phyloP scores from a whole-genome alignment of 495 filamentous ascomycete genomes.

The Copromyces sp. region DNA sequence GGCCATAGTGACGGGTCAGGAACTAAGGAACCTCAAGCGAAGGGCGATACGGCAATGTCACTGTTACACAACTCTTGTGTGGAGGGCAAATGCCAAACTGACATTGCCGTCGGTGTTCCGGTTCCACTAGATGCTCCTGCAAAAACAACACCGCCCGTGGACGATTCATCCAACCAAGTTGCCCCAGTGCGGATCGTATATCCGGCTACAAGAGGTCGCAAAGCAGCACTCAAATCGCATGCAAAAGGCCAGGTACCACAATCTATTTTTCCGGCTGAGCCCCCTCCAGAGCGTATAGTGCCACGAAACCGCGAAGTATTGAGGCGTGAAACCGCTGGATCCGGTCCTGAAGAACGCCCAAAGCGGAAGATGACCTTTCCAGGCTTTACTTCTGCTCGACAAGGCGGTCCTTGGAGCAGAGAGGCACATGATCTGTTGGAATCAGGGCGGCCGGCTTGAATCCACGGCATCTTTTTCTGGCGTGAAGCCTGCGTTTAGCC shows the following conservation, averaged over 20 bases:
- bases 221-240: conserved; percentile 38
- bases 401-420: conserved; percentile 42
- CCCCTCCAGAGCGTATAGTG: not conserved
- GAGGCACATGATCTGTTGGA: conserved; percentile 43
- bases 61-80: not conserved
- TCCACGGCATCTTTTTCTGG: not conserved
- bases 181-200: conserved; percentile 22
- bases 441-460: conserved; percentile 26
- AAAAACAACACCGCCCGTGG: not conserved
- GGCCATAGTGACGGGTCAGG: not conserved
- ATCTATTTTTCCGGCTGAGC: conserved; percentile 25
- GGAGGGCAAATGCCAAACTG: not conserved
- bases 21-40: not conserved
- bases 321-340: conserved; percentile 1
- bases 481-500: not conserved
- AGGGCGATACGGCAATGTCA: not conserved
- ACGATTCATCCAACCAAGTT: not conserved
- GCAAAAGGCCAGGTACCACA: conserved; percentile 35
- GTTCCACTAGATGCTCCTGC: not conserved
- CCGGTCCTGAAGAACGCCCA: conserved; percentile 11
- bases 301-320: conserved; percentile 1
- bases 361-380: conserved; percentile 22
- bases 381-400: conserved; percentile 30
- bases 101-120: not conserved
- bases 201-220: conserved; percentile 40